Evolutionary conservation across 495 filamentous ascomycete species (phyloP).

Genomic region (Lepidopterella palustris): DNA sequence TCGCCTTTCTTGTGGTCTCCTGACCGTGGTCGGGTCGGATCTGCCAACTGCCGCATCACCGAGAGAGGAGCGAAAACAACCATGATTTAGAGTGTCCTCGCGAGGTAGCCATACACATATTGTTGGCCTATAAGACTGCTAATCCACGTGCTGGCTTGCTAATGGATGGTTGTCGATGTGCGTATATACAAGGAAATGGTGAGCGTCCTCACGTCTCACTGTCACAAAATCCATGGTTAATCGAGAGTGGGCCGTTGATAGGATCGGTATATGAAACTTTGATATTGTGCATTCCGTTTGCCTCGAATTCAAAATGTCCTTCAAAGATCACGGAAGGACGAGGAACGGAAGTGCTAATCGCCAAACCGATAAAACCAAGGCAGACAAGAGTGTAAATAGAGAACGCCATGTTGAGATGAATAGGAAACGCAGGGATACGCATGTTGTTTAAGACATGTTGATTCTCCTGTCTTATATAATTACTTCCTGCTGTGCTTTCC

Average conservation of each 20-base stretch:
- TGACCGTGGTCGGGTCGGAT: slow-evolving; percentile 39
- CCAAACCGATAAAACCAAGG: neutral
- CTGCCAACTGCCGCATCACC: slow-evolving; percentile 38
- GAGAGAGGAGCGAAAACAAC: slow-evolving; percentile 49
- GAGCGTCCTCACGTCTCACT: neutral
- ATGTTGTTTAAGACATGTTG: too few relatives aligned
- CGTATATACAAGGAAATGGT: slow-evolving; percentile 18
- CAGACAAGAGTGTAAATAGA: neutral
- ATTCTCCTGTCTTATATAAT: too few relatives aligned
- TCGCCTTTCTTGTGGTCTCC: slow-evolving; percentile 32
- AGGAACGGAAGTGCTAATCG: neutral
- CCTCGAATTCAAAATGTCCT: slow-evolving; percentile 14
- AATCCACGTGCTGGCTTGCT: slow-evolving; percentile 15
- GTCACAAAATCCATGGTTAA: slow-evolving; percentile 23
- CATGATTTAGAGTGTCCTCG: slow-evolving; percentile 36
- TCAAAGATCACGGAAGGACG: slow-evolving; percentile 5
- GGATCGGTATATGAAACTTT: slow-evolving; percentile 12
- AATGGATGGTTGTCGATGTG: slow-evolving; percentile 22
- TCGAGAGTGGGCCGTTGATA: slow-evolving; percentile 23
- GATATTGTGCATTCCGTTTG: slow-evolving; percentile 20
- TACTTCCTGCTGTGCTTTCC: too few relatives aligned
- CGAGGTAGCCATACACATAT: slow-evolving; percentile 50
- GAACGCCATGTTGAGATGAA: neutral
- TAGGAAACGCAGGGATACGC: too few relatives aligned
- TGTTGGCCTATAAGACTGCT: slow-evolving; percentile 7